Base-by-base conservation (phyloP, 2,329 filamentous ascomycete genomes). In the Trichoderma arundinaceum region DNA sequence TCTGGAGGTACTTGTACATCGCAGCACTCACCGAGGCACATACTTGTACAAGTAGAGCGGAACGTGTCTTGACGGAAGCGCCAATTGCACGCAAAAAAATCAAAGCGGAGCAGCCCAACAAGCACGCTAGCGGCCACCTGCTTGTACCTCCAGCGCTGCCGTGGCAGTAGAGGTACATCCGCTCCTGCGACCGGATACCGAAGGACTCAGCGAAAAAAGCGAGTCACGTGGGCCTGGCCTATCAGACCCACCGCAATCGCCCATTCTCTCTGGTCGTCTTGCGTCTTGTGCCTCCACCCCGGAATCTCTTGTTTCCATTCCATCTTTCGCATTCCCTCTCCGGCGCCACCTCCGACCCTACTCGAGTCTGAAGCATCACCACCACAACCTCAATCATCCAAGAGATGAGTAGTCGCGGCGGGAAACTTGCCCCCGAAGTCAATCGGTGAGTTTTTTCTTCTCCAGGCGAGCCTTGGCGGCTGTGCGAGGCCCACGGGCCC, bases 371-470 rank as follows among this genome's bases (percentile, higher is more conserved):
- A 69, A 72, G 72, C 72, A 74, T 72, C 69, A 69, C 68, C 70
- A 73, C 64, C 65, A 56, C 63, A 70, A 67, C 54, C 69, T 72
- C 67, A 73, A 76, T 74, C 75, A 78, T 75, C 76, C 85, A 88
- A 93, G 90, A 88, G 89, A 96, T 96, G 92, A 96, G 90, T 92
- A 96, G 90, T 92, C 91, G 92, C 84, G 89, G 88, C 84, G 90
- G 90, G 83, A 98, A 97, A 88, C 91, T 98, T 87, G 94, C 94
- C 84, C 94, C 95, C 83, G 95, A 99, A 91, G 94, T 97, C 84
- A 98, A 98, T 86, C 91, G 93, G 93, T 96, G 68, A 74, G 74
- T 74, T 59, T 65, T 43, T 49, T 13, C 15, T 28, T 38, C 35
- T 61, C 59, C 38, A n/a, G 13, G 53, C 51, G 41, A 28, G 22